Evolutionary conservation across 306 rosid species (phyloP).

Genomic region (Begonia peltatifolia): DNA sequence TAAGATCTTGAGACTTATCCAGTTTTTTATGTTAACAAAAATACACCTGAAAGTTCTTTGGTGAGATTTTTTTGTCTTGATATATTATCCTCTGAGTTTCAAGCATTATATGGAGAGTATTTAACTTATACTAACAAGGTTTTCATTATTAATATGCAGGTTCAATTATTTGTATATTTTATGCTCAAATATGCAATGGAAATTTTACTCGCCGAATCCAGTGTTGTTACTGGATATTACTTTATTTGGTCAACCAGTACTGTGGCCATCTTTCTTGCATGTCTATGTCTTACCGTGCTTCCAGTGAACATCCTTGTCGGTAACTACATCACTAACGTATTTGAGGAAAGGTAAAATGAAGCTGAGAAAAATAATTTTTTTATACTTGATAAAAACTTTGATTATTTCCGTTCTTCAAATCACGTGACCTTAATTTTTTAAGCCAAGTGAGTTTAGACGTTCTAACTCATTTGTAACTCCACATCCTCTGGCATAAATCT

Average conservation of each 20-base stretch:
- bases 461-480: no score
- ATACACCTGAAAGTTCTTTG: neutral
- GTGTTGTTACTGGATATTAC: conserved; percentile 79
- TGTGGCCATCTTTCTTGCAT: conserved; percentile 77
- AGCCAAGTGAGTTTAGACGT: no score
- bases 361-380: no score
- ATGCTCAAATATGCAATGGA: conserved; percentile 95
- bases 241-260: conserved; percentile 71
- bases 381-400: no score
- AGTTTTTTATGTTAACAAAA: neutral
- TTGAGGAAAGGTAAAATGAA: conserved; percentile 64
- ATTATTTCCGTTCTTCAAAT: no score
- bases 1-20: neutral
- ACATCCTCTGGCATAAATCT: no score
- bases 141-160: conserved; percentile 15
- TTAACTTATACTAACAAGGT: no score
- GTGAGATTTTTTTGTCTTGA: no score
- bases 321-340: conserved; percentile 79
- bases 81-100: no score
- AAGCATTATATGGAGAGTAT: no score
- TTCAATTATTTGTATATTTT: conserved; percentile 81
- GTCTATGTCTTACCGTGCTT: conserved; percentile 82
- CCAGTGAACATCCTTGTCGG: conserved; percentile 76
- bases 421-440: no score
- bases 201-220: conserved; percentile 78